Base-by-base conservation (phyloP, 2,329 filamentous ascomycete genomes). In the Diaporthe vexans region DNA sequence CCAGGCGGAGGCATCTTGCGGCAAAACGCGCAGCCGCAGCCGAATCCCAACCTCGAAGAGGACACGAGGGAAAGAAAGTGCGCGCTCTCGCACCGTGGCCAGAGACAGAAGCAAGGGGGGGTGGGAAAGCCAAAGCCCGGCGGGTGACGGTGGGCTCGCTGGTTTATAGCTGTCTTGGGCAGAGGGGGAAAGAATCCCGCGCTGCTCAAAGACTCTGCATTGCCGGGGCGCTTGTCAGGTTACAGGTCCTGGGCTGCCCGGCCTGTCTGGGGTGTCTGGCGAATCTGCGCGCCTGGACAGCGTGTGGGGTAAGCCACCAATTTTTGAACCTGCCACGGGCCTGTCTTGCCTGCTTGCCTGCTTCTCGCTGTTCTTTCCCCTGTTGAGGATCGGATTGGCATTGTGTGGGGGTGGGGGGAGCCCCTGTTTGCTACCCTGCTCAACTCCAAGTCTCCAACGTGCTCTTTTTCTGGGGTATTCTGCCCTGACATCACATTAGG, bases 121-220 rank as follows among this genome's bases (percentile, higher is more conserved):
- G 26, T 24, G 26, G 40, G 11, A 63, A 63, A 19, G 40, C 40
- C 40, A 48, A 48, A 33, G 59, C 59, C 13, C 40, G 59, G 40
- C 33, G 43, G 43, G 43, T 65, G 59, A 33, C 43, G 43, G 59
- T 48, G 59, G 40, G 40, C 43, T 65, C 59, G 43, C 24, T 65
- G 43, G 59, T 65, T 65, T 65, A 65, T 65, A 65, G 59, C 59
- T 65, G 59, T 48, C 26, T 65, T 65, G 43, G 59, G 59, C 59
- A 51, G 26, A 65, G 17, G 43, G 40, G 59, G 59, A 65, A 65
- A 65, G 59, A 65, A 65, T 65, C 43, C 59, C 59, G 59, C 59
- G 59, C 26, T 33, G 59, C 40, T 46, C 13, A 26, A 46, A 17
- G 15, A 17, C 13, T 48, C 59, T 63, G 59, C 24, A 63, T 63